Percentiles rank a stretch among this genome's conserved stretches.
Evolutionary conservation across 768 basidiomycete species (phyloP).

Genomic region (Termitomyces sp.): DNA sequence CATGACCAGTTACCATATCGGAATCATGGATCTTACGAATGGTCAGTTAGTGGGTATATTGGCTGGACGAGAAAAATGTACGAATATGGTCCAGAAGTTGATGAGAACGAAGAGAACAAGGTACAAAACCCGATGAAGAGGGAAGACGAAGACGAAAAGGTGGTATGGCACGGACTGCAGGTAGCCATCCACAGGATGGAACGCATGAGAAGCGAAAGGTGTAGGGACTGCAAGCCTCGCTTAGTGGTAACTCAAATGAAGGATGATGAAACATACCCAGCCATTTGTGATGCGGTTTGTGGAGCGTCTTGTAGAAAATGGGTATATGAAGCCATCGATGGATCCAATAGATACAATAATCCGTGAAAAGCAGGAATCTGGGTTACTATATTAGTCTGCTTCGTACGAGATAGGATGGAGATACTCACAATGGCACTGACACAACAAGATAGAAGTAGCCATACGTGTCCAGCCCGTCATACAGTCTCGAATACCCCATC

Average conservation of each 20-base stretch:
- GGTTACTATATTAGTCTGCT: background rate
- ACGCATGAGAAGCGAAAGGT: conserved; percentile 95
- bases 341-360: conserved; percentile 95
- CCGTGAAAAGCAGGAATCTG: conserved; percentile 83
- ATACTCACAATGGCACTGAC: conserved; percentile 62
- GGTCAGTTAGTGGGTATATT: background rate
- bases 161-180: conserved; percentile 94
- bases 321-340: conserved; percentile 89
- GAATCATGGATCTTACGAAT: conserved; percentile 86
- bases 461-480: conserved; percentile 73
- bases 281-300: conserved; percentile 99
- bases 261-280: conserved; percentile 55
- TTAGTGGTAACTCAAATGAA: background rate
- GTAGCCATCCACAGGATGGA: conserved; percentile 95
- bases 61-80: conserved; percentile 29
- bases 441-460: conserved; percentile 68
- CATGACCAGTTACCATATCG: conserved; percentile 93
- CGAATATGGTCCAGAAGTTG: conserved; percentile 92
- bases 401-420: background rate
- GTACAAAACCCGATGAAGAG: conserved; percentile 80
- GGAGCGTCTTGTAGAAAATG: conserved; percentile 78
- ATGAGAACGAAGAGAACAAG: conserved; percentile 85
- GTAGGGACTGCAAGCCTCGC: conserved; percentile 67
- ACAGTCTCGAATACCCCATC: conserved; percentile 75
- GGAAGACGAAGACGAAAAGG: conserved; percentile 84